Percentiles rank a stretch among this genome's conserved stretches.
Conservation (phyloP, 202 grass and related monocot species). For the Brachypodium distachyon region DNA sequence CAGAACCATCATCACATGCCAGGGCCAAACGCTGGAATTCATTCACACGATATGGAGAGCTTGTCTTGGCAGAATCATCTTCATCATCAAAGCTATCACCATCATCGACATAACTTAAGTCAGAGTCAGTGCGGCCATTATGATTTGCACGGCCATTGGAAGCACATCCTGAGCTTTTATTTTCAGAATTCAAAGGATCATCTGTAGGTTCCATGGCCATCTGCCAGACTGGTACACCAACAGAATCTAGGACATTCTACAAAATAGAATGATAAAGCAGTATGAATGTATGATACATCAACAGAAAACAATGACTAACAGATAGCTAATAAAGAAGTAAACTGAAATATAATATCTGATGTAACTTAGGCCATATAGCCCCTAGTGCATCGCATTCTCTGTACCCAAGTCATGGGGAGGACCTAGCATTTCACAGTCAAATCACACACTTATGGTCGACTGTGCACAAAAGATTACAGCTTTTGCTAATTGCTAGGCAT, state of each 20-base stretch:
- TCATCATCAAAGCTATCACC: slow-evolving; percentile 57
- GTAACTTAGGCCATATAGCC: not conserved
- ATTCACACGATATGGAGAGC: slow-evolving; percentile 16
- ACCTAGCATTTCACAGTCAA: not conserved
- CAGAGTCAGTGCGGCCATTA: slow-evolving; percentile 43
- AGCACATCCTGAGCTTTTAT: not conserved
- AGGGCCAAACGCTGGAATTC: slow-evolving; percentile 56
- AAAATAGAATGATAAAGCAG: slow-evolving; percentile 12
- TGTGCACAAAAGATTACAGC: not conserved
- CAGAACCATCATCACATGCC: slow-evolving; percentile 86
- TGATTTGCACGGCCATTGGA: slow-evolving; percentile 42
- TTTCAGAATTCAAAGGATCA: slow-evolving; percentile 32
- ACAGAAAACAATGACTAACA: not conserved
- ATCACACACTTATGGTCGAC: not conserved
- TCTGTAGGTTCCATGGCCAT: slow-evolving; percentile 74
- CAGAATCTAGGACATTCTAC: slow-evolving; percentile 60
- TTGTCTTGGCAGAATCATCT: slow-evolving; percentile 23
- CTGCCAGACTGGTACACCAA: slow-evolving; percentile 72
- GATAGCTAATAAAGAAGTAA: not conserved
- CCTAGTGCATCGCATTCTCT: not conserved
- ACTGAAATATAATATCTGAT: not conserved
- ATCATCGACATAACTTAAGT: slow-evolving; percentile 62
- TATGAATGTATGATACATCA: slow-evolving; percentile 16
- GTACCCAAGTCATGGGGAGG: not conserved
- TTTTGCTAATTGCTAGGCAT: not conserved